These are phyloP conservation scores for Hygrocybe punicea DNA, from an alignment of 768 basidiomycete species.

Conservation along the genomic window DNA sequence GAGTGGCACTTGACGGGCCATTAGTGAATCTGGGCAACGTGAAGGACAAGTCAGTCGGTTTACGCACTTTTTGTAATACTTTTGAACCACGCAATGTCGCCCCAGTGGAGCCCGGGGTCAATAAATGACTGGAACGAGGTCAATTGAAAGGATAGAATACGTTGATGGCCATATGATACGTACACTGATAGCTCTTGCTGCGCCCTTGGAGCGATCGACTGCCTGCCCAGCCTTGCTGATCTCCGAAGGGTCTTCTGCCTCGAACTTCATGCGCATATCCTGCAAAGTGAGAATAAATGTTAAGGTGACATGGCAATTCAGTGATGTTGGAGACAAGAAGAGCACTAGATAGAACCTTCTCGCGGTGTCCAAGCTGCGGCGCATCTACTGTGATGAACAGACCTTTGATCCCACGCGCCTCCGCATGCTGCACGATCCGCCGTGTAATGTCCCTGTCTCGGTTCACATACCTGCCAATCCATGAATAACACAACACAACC, in stretches of 20 bases:
- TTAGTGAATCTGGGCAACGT: slow-evolving; percentile 39
- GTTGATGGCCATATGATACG: slow-evolving; percentile 20
- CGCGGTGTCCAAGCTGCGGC: slow-evolving; percentile 89
- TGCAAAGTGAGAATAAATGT: slow-evolving; percentile 8
- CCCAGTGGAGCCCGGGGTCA: slow-evolving; percentile 86
- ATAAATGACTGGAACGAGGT: slow-evolving; percentile 73
- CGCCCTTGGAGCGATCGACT: slow-evolving; percentile 85
- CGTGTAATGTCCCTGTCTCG: slow-evolving; percentile 82
- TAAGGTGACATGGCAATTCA: neutral
- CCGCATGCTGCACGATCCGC: slow-evolving; percentile 86
- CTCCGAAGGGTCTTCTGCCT: slow-evolving; percentile 66
- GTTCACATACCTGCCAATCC: slow-evolving; percentile 72
- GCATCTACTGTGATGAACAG: slow-evolving; percentile 98
- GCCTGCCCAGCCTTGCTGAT: slow-evolving; percentile 48
- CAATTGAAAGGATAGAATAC: neutral
- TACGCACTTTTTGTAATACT: slow-evolving; percentile 63
- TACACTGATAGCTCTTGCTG: slow-evolving; percentile 89
- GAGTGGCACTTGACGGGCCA: slow-evolving; percentile 63
- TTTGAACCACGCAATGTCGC: slow-evolving; percentile 79
- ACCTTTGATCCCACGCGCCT: slow-evolving; percentile 84
- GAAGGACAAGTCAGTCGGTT: neutral
- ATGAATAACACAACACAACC: neutral
- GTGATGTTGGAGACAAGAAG: neutral
- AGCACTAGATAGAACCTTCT: slow-evolving; percentile 44
- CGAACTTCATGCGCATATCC: slow-evolving; percentile 98